A percentile compares a stretch with the other conserved stretches of the same genome.
These are phyloP conservation scores for Sarcomyxa edulis DNA, from an alignment of 768 basidiomycete species.

Conservation along the genomic window DNA sequence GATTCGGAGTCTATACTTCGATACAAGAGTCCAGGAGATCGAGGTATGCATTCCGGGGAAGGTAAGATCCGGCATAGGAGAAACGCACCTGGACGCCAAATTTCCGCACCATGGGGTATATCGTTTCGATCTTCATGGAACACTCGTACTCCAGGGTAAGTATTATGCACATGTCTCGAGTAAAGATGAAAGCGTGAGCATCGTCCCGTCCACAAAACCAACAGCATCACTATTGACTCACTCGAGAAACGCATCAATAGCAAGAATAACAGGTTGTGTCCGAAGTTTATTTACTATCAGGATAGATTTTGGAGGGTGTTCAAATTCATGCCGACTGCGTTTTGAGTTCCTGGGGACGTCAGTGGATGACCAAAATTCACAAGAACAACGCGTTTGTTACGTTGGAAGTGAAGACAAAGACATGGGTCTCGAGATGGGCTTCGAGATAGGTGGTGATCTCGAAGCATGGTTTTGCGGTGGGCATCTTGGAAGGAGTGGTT, in stretches of 20 bases:
- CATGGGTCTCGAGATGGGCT: too few species aligned
- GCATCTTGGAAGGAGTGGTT: too few species aligned
- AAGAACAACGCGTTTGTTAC: slow-evolving; percentile 5
- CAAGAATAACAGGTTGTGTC: slow-evolving; percentile 70
- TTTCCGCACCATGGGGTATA: slow-evolving; percentile 56
- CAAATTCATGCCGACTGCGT: slow-evolving; percentile 29
- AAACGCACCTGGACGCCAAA: slow-evolving; percentile 59
- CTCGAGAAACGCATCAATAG: slow-evolving; percentile 71
- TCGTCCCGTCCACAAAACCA: too few species aligned
- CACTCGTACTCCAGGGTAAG: slow-evolving; percentile 56
- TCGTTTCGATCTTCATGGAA: slow-evolving; percentile 65
- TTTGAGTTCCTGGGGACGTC: slow-evolving; percentile 10
- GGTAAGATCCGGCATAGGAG: too few species aligned
- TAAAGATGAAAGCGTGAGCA: slow-evolving; percentile 1
- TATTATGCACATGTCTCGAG: slow-evolving; percentile 48
- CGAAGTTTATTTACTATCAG: slow-evolving; percentile 80
- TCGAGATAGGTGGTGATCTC: slow-evolving; percentile 1
- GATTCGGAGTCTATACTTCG: too few species aligned
- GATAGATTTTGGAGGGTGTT: slow-evolving; percentile 51
- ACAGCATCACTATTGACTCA: slow-evolving; percentile 24
- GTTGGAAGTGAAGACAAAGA: background rate
- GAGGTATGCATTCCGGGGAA: too few species aligned
- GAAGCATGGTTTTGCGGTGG: too few species aligned
- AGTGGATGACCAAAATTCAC: background rate
- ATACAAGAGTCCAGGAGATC: too few species aligned